A percentile compares a stretch with the other conserved stretches of the same genome.
Evolutionary conservation across 2,329 filamentous ascomycete genomes (phyloP).

Genomic region (Penicillium sp.): DNA sequence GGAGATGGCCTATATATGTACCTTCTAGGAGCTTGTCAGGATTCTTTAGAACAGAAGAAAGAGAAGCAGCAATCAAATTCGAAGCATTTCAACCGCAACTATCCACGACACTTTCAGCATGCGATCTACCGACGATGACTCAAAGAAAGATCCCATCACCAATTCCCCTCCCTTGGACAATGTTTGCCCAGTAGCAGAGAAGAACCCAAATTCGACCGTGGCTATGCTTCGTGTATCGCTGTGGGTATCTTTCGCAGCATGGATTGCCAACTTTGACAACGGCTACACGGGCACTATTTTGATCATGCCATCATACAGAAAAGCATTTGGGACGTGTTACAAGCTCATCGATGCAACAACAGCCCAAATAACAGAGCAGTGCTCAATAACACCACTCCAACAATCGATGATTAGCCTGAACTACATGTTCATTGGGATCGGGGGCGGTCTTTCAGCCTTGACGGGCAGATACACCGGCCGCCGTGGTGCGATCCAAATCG

Average conservation of each 20-base stretch:
- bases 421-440: constrained; percentile 34
- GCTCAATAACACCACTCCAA: constrained; percentile 31
- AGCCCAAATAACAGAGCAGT: constrained; percentile 17
- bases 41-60: background rate
- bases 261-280: constrained; percentile 33
- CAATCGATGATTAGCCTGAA: constrained; percentile 35
- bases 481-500: constrained; percentile 29
- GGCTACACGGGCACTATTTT: constrained; percentile 30
- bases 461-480: constrained; percentile 28
- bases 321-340: constrained; percentile 30
- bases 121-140: constrained; percentile 13
- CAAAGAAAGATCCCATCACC: constrained; percentile 3
- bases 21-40: background rate
- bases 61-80: background rate
- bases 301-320: constrained; percentile 32
- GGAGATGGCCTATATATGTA: constrained; percentile 10
- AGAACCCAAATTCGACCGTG: constrained; percentile 16
- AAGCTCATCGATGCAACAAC: constrained; percentile 20
- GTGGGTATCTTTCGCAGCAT: constrained; percentile 29
- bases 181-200: background rate
- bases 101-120: background rate
- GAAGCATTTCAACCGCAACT: background rate
- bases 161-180: background rate
- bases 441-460: constrained; percentile 27
- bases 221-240: constrained; percentile 28